Evolutionary conservation across 495 filamentous ascomycete species (phyloP).

Genomic region (Astrocystis sublimbata): DNA sequence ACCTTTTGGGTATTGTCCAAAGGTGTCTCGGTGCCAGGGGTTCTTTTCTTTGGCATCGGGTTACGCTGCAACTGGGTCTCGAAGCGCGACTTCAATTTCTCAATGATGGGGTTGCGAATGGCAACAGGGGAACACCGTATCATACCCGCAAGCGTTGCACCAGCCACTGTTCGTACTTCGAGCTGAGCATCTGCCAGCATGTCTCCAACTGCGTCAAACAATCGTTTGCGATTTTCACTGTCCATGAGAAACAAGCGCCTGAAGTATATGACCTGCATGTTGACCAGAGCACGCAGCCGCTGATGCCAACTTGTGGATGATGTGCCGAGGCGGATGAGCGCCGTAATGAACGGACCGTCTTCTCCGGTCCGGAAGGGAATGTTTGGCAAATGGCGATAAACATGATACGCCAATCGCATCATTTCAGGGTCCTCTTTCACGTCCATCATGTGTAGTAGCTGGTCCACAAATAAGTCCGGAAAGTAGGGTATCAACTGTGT

Average conservation of each 20-base stretch:
- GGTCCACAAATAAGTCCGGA: conserved; percentile 81
- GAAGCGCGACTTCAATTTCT: conserved; percentile 75
- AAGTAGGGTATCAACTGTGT: conserved; percentile 90
- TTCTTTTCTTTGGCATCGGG: conserved; percentile 76
- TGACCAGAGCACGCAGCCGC: conserved; percentile 92
- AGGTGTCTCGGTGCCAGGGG: conserved; percentile 73
- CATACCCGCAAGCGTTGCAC: conserved; percentile 93
- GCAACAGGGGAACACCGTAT: conserved; percentile 90
- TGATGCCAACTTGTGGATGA: conserved; percentile 93
- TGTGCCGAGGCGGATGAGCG: conserved; percentile 85
- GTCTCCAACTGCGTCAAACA: conserved; percentile 86
- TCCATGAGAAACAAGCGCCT: conserved; percentile 91
- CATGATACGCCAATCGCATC: conserved; percentile 91
- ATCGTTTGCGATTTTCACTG: conserved; percentile 67
- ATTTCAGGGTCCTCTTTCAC: conserved; percentile 98
- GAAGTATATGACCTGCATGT: conserved; percentile 99
- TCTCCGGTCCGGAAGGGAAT: conserved; percentile 88
- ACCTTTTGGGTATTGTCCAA: conserved; percentile 75
- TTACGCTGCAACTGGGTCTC: conserved; percentile 73
- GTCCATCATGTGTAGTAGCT: conserved; percentile 99
- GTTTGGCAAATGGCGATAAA: conserved; percentile 95
- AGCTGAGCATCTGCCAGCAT: conserved; percentile 93
- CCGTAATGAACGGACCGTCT: conserved; percentile 77
- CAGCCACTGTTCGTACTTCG: conserved; percentile 92
- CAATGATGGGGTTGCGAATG: conserved; percentile 74